Evolutionary conservation across 257 asterid genomes (phyloP).

Genomic region (Thymus quinquecostatus): DNA sequence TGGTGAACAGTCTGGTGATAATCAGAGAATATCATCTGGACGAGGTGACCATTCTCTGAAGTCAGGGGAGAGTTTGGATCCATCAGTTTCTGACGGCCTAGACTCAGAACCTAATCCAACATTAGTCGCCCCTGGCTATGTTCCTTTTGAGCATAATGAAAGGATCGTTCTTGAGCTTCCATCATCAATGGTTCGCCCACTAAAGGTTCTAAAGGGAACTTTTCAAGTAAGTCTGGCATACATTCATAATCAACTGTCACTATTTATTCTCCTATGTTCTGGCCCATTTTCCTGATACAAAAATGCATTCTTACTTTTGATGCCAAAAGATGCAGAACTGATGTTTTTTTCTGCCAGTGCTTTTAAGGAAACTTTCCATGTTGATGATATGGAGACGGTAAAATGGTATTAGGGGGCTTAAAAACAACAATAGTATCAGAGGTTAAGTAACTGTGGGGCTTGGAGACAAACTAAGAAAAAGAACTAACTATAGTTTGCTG

Average conservation of each 20-base stretch:
- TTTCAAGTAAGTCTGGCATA: slow-evolving; percentile 73
- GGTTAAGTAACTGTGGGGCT: slow-evolving; percentile 22
- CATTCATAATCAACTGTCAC: slow-evolving; percentile 18
- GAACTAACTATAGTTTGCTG: slow-evolving; percentile 18
- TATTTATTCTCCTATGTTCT: slow-evolving; percentile 12
- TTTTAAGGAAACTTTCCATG: slow-evolving; percentile 7
- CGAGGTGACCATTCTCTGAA: slow-evolving; percentile 54
- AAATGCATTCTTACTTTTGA: slow-evolving; percentile 5
- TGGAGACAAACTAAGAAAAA: not conserved
- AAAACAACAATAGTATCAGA: not conserved
- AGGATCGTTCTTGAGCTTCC: slow-evolving; percentile 93
- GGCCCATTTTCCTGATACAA: slow-evolving; percentile 26
- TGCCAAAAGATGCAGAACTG: slow-evolving; percentile 21
- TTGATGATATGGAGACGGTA: not conserved
- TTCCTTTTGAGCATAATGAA: slow-evolving; percentile 89
- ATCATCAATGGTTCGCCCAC: slow-evolving; percentile 88
- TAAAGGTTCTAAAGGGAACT: slow-evolving; percentile 86
- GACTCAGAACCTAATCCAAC: slow-evolving; percentile 55
- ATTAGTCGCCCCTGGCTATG: slow-evolving; percentile 83
- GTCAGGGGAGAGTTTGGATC: slow-evolving; percentile 45
- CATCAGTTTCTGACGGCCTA: slow-evolving; percentile 48
- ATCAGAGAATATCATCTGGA: slow-evolving; percentile 50
- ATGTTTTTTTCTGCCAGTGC: slow-evolving; percentile 22
- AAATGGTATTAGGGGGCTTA: slow-evolving; percentile 9
- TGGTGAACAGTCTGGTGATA: slow-evolving; percentile 50